Conservation (phyloP, 306 rosid species). For the Ziziphus jujuba region DNA sequence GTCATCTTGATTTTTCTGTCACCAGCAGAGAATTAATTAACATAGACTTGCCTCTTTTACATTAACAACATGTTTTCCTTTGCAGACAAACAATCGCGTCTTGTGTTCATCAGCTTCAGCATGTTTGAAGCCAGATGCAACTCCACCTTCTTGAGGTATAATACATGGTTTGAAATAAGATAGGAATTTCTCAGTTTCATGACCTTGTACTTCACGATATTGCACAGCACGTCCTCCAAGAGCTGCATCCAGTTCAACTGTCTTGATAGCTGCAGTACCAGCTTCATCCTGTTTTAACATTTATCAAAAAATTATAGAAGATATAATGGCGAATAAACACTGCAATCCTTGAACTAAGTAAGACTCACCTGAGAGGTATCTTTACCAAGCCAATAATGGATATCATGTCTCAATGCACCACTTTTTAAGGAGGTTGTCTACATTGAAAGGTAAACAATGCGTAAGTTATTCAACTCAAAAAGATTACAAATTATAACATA, state of each 20-base stretch:
- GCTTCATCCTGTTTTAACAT: constrained; percentile 82
- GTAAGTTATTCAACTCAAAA: neutral
- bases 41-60: constrained; percentile 87
- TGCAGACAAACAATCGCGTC: constrained; percentile 74
- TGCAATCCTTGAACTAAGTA: constrained; percentile 16
- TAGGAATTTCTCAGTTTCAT: constrained; percentile 84
- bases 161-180: constrained; percentile 95
- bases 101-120: constrained; percentile 83
- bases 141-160: constrained; percentile 96
- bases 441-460: constrained; percentile 18
- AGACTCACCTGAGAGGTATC: constrained; percentile 75
- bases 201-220: constrained; percentile 96
- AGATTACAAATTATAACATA: neutral
- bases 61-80: constrained; percentile 92
- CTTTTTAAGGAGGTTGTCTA: constrained; percentile 84
- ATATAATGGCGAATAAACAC: constrained; percentile 9
- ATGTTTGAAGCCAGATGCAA: constrained; percentile 88
- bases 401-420: constrained; percentile 84
- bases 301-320: constrained; percentile 22
- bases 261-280: constrained; percentile 91
- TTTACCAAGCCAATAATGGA: constrained; percentile 98
- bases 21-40: constrained; percentile 24
- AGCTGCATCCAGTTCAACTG: constrained; percentile 94
- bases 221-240: constrained; percentile 99
- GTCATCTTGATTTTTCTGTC: constrained; percentile 27